Evolutionary conservation across 441 rosid species (phyloP).

Genomic region (Populus trichocarpa): DNA sequence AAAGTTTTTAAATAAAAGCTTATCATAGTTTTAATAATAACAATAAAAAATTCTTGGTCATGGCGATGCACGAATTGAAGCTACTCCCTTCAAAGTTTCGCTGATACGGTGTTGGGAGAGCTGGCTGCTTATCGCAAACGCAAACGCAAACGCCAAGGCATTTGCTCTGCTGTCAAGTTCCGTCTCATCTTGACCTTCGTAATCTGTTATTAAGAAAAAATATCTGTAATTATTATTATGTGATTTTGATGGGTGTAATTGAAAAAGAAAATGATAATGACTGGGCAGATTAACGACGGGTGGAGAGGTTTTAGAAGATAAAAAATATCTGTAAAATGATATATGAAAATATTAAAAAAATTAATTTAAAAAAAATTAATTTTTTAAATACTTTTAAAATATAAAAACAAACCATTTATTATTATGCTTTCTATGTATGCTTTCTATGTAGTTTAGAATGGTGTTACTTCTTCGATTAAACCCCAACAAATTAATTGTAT

Average conservation of each 20-base stretch:
- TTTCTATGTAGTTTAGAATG: conserved; percentile 58
- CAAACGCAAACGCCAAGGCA: conserved; percentile 29
- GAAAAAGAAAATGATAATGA: neutral
- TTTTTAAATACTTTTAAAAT: no score
- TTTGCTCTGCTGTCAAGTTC: conserved; percentile 66
- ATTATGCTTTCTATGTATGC: conserved; percentile 11
- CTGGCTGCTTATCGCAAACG: conserved; percentile 33
- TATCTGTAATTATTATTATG: neutral
- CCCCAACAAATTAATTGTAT: conserved; percentile 76
- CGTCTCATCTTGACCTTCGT: conserved; percentile 12
- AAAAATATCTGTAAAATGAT: no score
- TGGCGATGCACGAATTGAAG: conserved; percentile 25
- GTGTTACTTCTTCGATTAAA: conserved; percentile 63
- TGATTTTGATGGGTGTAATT: neutral
- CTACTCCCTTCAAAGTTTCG: conserved; percentile 51
- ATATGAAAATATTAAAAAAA: no score
- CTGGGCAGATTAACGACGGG: conserved; percentile 51
- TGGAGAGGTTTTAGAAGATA: conserved; percentile 64
- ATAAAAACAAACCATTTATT: neutral
- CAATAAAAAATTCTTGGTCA: neutral
- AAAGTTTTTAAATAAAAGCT: no score
- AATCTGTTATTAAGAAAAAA: neutral
- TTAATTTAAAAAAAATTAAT: no score
- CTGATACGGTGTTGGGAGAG: conserved; percentile 60
- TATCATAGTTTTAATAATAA: no score